Evolutionary conservation across 805 yeast species (phyloP).

Genomic region (Spathaspora boniae): DNA sequence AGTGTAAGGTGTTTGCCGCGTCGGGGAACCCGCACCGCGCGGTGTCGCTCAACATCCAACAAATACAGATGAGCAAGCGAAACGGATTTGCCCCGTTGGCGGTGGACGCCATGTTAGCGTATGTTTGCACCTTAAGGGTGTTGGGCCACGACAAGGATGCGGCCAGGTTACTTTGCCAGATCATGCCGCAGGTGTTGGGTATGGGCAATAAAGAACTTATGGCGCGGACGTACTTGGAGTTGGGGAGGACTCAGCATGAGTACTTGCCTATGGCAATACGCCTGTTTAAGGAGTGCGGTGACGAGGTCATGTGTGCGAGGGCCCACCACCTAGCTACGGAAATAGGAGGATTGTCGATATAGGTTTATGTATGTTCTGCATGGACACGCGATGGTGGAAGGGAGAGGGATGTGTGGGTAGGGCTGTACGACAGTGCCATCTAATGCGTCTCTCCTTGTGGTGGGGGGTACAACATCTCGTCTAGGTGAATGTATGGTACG

Average conservation of each 20-base stretch:
- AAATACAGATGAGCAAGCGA: conserved; percentile 45
- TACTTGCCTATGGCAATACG: conserved; percentile 7
- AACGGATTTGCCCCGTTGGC: conserved; percentile 44
- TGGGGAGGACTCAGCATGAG: conserved; percentile 15
- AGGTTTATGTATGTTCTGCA: too few species aligned
- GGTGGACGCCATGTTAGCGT: conserved; percentile 44
- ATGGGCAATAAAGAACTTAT: conserved; percentile 35
- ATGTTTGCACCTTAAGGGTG: conserved; percentile 43
- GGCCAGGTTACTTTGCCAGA: conserved; percentile 32
- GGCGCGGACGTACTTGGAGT: conserved; percentile 32
- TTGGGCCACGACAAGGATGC: conserved; percentile 45
- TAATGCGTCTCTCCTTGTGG: neutral
- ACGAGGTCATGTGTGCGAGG: conserved; percentile 34
- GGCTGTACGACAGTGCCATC: neutral
- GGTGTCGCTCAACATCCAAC: conserved; percentile 46
- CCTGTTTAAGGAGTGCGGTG: conserved; percentile 39
- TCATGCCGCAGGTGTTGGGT: conserved; percentile 45
- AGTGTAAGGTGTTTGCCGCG: conserved; percentile 40
- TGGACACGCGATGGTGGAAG: conserved; percentile 24
- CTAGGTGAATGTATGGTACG: too few species aligned
- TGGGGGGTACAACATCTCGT: too few species aligned
- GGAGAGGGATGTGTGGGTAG: neutral
- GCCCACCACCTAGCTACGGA: conserved; percentile 39
- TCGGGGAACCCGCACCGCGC: conserved; percentile 48
- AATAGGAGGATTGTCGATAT: conserved; percentile 34